These are phyloP conservation scores for Escovopsis sp. DNA, from an alignment of 2,329 filamentous ascomycete genomes.

Conservation along the genomic window DNA sequence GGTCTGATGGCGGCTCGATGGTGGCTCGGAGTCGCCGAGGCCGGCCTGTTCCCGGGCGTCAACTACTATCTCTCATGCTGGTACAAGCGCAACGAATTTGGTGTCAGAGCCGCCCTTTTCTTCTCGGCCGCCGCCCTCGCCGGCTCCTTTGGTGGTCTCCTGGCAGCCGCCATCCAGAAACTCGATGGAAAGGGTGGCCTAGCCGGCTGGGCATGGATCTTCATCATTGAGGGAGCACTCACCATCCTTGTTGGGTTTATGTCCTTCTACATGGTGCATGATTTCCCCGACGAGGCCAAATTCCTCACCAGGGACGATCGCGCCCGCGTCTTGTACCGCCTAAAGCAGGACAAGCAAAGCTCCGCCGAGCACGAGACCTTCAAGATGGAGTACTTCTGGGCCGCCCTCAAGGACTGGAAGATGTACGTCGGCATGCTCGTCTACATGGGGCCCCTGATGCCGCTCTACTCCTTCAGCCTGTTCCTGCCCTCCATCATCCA, in stretches of 20 bases:
- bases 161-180: conserved; percentile 55
- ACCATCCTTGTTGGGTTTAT: conserved; percentile 54
- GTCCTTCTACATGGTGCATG: conserved; percentile 67
- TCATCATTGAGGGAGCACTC: conserved; percentile 54
- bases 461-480: conserved; percentile 61
- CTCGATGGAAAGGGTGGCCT: conserved; percentile 50
- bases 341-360: conserved; percentile 57
- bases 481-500: conserved; percentile 71
- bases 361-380: conserved; percentile 66
- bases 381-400: conserved; percentile 56
- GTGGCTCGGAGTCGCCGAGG: conserved; percentile 62
- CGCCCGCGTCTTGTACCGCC: conserved; percentile 53
- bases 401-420: conserved; percentile 68
- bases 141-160: conserved; percentile 61
- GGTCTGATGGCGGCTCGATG: conserved; percentile 52
- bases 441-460: conserved; percentile 62
- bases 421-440: conserved; percentile 61
- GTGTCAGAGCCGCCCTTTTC: conserved; percentile 66
- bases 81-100: conserved; percentile 70
- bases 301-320: conserved; percentile 61
- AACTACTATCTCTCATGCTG: conserved; percentile 74
- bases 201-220: conserved; percentile 50
- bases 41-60: conserved; percentile 62
- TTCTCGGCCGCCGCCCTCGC: conserved; percentile 71
- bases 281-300: conserved; percentile 63